Evolutionary conservation across 371 early-diverging fungal genomes (phyloP), one percentile per base, ranked within the genome.

Genomic region (Syncephalastrum sp.): DNA sequence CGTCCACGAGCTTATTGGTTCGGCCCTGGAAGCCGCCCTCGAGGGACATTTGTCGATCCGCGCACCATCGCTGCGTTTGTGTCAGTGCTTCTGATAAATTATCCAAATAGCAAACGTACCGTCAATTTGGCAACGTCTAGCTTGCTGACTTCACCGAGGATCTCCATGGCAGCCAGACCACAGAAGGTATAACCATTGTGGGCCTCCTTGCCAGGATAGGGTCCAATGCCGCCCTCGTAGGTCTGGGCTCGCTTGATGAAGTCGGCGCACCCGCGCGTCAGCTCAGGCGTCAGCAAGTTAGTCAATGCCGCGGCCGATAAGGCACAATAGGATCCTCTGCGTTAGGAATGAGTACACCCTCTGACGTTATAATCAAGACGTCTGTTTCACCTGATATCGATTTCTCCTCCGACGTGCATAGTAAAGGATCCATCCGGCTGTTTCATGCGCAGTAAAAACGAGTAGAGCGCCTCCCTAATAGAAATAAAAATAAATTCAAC

Each of bases 121-220:
- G 82, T 67, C 42, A 98, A 63, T 1, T 70, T 70, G 3, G 80
- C 73, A 4, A 87, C 21, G 61, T 95, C 72, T 47, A 96, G 64
- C 46, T 66, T 15, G 43, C 86, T 69, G 15, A 85, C 70, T 27
- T 77, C 71, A 42, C 83, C 87, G 12, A 98, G 56, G 6, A 98
- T 74, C 47, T 87, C 88, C 68, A 95, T 67, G 0, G 97, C 92
- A 0, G 97, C 98, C 33, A 96, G 56, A 2, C 90, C 99, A 72
- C 99, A 98, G 59, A 91, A 94, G 0, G 96, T 91, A 70, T 98
- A 98, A 0, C 99, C 98, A 47, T 97, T 98, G 68, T 99, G 99
- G 0, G 98, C 97, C 67, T 99, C 99, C 12, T 88, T 84, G 3
- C 91, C 91, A 0, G 97, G 97, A 49, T 73, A 75, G 12, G 89